Percentiles rank a stretch among this genome's conserved stretches.
phyloP scores from a whole-genome alignment of 768 basidiomycete species.

The Pleurotus tuber-regium region DNA sequence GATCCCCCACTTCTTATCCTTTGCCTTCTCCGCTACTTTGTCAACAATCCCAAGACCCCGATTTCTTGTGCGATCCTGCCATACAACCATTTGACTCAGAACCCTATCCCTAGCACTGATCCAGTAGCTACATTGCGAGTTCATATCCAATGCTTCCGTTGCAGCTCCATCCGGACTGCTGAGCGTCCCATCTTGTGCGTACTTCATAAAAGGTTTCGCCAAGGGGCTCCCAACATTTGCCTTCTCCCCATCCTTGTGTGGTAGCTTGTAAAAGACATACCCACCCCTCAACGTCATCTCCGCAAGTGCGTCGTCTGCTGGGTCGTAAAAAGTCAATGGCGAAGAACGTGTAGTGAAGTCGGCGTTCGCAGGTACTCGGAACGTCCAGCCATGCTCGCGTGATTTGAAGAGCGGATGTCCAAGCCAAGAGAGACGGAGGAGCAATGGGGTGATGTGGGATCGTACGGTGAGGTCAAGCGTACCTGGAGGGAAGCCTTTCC shows the following conservation, averaged over 20 bases:
- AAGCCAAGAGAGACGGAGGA: constrained; percentile 86
- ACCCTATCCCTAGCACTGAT: constrained; percentile 92
- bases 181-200: constrained; percentile 82
- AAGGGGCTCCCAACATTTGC: constrained; percentile 96
- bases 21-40: constrained; percentile 14
- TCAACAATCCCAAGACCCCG: constrained; percentile 51
- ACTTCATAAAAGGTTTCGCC: constrained; percentile 85
- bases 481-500: constrained; percentile 62
- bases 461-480: constrained; percentile 84
- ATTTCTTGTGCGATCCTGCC: constrained; percentile 58
- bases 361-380: constrained; percentile 60
- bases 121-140: constrained; percentile 96
- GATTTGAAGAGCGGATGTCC: constrained; percentile 84
- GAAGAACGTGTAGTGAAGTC: constrained; percentile 35
- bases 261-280: constrained; percentile 84
- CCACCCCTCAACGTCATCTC: constrained; percentile 46
- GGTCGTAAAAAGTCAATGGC: constrained; percentile 48
- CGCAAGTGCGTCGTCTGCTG: constrained; percentile 56
- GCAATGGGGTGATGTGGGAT: constrained; percentile 77
- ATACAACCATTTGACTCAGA: constrained; percentile 89
- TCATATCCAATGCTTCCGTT: constrained; percentile 84
- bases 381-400: constrained; percentile 88
- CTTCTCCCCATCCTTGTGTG: constrained; percentile 92
- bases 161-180: constrained; percentile 82
- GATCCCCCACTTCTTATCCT: constrained; percentile 74